phyloP scores from a whole-genome alignment of 805 yeast species.

The Tetrapisispora phaffii region DNA sequence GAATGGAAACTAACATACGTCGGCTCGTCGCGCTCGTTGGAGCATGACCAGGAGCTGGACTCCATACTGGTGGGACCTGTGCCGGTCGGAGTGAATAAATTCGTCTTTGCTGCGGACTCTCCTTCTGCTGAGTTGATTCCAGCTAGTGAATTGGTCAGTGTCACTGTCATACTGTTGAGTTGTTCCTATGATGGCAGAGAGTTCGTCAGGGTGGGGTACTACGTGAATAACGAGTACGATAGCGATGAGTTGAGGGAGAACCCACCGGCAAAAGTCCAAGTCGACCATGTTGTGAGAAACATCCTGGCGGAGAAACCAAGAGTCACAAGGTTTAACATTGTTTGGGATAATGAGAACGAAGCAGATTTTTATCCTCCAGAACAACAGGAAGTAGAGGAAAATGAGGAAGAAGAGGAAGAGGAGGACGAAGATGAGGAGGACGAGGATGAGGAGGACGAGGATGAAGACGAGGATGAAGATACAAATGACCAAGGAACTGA shows the following conservation, averaged over 20 bases:
- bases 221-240: constrained; percentile 95
- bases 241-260: constrained; percentile 53
- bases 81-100: constrained; percentile 93
- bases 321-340: constrained; percentile 91
- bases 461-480: constrained; percentile 17
- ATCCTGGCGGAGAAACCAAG: constrained; percentile 95
- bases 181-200: constrained; percentile 91
- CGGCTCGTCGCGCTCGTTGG: constrained; percentile 87
- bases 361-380: constrained; percentile 71
- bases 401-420: constrained; percentile 57
- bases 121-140: constrained; percentile 95
- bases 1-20: constrained; percentile 98
- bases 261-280: constrained; percentile 41
- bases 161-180: constrained; percentile 84
- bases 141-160: constrained; percentile 88
- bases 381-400: constrained; percentile 54
- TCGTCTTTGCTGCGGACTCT: constrained; percentile 88
- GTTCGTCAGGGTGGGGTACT: constrained; percentile 94
- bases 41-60: constrained; percentile 94
- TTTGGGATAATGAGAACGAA: constrained; percentile 78
- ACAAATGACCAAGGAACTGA: no score
- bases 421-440: constrained; percentile 39
- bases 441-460: constrained; percentile 22
- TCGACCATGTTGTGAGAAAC: constrained; percentile 73
- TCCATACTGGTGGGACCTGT: constrained; percentile 97